Base-by-base conservation (phyloP, 169 alveolate genomes). In the Theileria orientalis region DNA sequence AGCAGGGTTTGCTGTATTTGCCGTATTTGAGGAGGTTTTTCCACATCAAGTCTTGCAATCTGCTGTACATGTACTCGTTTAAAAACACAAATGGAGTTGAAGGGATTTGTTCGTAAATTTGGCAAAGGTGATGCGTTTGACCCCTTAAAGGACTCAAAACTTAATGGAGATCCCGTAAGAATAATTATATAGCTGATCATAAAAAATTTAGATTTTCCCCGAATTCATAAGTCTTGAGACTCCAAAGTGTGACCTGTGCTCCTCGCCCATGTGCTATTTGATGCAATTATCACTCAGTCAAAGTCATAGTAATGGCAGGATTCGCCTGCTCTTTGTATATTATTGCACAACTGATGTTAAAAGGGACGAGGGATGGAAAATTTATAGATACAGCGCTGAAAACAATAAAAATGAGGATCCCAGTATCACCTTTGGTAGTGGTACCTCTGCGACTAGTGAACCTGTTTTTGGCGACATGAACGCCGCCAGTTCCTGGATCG, bases 21-120 rank as follows among this genome's bases (percentile, higher is more conserved):
- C 89, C 89, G 1, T 82, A 47, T 44, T 5, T 23, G 40, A 42
- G 89, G 32, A 47, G 85, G 16, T 82, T 82, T 67, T 44, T 82
- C 21, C 85, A 64, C 72, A 40, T 82, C 7, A 35, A 44, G 16
- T 66, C 74, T 11, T 56, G 72, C 19, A 73, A 72, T 49, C 51
- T 73, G 42, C 74, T 82, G 46, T 82, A 82, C 63, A 82, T 82
- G 89, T 64, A 63, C 66, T 74, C 89, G 37, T 79, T 63, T 71
- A 37, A 32, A 7, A 40, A 73, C 60, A 40, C 56, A 2, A 16
- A 79, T 79, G 87, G 40, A 66, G 61, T 63, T 35, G 6, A 79
- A 54, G 14, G 87, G 76, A 27, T 51, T 41, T n/a, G 29, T 69
- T 46, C 51, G 69, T 40, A 37, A 62, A 35, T 68, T 66, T 57